Evolutionary conservation across 768 basidiomycete species (phyloP).

Genomic region (Tricholoma sp.): DNA sequence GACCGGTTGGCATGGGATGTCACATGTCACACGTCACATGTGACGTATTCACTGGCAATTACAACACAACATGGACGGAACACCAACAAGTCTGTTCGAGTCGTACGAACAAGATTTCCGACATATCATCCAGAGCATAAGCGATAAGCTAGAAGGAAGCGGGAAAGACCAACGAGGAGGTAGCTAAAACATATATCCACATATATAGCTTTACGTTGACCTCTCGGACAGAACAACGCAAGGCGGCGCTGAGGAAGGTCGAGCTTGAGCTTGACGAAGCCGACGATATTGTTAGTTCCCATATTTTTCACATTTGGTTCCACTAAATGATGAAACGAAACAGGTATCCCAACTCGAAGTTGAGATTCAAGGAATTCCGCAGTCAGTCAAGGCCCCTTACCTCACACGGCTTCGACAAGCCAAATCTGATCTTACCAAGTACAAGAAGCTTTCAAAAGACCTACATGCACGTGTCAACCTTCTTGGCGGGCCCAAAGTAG

Average conservation of each 20-base stretch:
- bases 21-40: too few relatives aligned
- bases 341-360: constrained; percentile 94
- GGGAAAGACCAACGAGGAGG: constrained; percentile 65
- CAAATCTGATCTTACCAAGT: constrained; percentile 66
- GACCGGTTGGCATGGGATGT: too few relatives aligned
- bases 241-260: constrained; percentile 71
- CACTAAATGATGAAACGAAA: not conserved
- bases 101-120: constrained; percentile 84
- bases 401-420: constrained; percentile 59
- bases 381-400: constrained; percentile 72
- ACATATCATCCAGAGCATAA: constrained; percentile 60
- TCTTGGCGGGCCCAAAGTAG: constrained; percentile 21
- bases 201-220: not conserved
- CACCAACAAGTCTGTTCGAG: constrained; percentile 68
- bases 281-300: constrained; percentile 75
- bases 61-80: constrained; percentile 51
- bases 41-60: too few relatives aligned
- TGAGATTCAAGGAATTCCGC: constrained; percentile 88
- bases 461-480: constrained; percentile 69
- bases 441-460: constrained; percentile 77
- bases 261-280: constrained; percentile 93
- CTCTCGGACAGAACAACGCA: constrained; percentile 64
- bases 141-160: constrained; percentile 72
- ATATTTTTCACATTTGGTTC: not conserved
- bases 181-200: constrained; percentile 26